A percentile compares a stretch with the other conserved stretches of the same genome.
phyloP scores from a whole-genome alignment of 805 yeast genomes.

The Ogataea ramenticola region DNA sequence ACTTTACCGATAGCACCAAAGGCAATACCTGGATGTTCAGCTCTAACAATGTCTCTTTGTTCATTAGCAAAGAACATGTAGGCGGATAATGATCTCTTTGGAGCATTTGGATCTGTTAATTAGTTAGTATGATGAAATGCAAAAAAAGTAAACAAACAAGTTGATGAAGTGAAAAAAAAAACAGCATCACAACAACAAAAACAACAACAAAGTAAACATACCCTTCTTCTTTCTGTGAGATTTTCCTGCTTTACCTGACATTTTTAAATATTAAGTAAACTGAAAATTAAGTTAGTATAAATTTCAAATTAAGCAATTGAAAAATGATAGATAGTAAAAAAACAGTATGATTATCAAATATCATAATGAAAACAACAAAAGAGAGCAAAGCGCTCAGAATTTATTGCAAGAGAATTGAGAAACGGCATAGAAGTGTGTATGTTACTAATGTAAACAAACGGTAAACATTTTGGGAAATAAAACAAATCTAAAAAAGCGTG shows the following conservation, averaged over 20 bases:
- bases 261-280: slow-evolving; percentile 6
- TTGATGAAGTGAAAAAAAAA: slow-evolving; percentile 6
- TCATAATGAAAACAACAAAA: neutral
- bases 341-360: neutral
- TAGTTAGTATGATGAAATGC: slow-evolving; percentile 3
- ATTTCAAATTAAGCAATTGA: neutral
- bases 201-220: slow-evolving; percentile 1
- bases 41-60: slow-evolving; percentile 90
- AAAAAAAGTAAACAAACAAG: neutral
- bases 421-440: neutral
- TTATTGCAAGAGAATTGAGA: too few relatives aligned
- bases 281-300: slow-evolving; percentile 5
- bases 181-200: neutral
- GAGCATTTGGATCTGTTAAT: slow-evolving; percentile 82
- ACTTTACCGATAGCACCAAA: slow-evolving; percentile 95
- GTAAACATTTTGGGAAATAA: neutral
- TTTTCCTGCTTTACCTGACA: slow-evolving; percentile 24
- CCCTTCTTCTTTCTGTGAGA: slow-evolving; percentile 31
- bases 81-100: slow-evolving; percentile 96
- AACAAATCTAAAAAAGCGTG: too few relatives aligned
- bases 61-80: slow-evolving; percentile 99
- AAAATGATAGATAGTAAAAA: neutral
- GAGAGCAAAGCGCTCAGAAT: neutral
- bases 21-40: slow-evolving; percentile 93
- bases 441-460: neutral